Evolutionary conservation across 2,329 filamentous ascomycete species (phyloP).

Genomic region (Phyllosticta citribraziliensis): DNA sequence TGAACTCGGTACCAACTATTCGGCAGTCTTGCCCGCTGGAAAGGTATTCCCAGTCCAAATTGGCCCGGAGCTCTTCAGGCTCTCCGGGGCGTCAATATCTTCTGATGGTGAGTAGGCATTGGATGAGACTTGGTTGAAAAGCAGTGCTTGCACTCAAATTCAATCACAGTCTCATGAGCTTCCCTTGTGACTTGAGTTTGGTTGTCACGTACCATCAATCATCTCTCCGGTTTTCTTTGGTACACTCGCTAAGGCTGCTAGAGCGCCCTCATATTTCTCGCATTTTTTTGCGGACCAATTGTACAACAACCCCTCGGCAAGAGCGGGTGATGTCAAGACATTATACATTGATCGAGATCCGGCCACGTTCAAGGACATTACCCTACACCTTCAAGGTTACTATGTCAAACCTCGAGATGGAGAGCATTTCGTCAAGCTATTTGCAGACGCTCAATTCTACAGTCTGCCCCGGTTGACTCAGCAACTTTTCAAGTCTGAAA

Average conservation of each 20-base stretch:
- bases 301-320: conserved; percentile 45
- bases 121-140: not conserved
- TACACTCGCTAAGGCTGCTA: conserved; percentile 39
- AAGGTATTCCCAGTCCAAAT: conserved; percentile 65
- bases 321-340: conserved; percentile 56
- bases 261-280: conserved; percentile 93
- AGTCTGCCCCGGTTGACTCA: conserved; percentile 78
- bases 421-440: conserved; percentile 81
- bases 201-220: not conserved
- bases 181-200: not conserved
- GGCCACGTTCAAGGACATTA: conserved; percentile 78
- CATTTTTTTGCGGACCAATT: conserved; percentile 85
- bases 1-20: conserved; percentile 1
- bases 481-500: conserved; percentile 82
- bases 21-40: conserved; percentile 52
- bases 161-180: not conserved
- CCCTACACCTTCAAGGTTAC: conserved; percentile 82
- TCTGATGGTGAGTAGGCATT: conserved; percentile 54
- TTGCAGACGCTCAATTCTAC: conserved; percentile 94
- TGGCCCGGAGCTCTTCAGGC: conserved; percentile 56
- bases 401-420: conserved; percentile 74
- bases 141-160: not conserved
- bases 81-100: conserved; percentile 60
- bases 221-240: not conserved
- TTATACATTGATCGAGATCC: conserved; percentile 95